These are phyloP conservation scores for Penicillium crystallinum DNA, from an alignment of 495 filamentous ascomycete genomes.

Conservation along the genomic window DNA sequence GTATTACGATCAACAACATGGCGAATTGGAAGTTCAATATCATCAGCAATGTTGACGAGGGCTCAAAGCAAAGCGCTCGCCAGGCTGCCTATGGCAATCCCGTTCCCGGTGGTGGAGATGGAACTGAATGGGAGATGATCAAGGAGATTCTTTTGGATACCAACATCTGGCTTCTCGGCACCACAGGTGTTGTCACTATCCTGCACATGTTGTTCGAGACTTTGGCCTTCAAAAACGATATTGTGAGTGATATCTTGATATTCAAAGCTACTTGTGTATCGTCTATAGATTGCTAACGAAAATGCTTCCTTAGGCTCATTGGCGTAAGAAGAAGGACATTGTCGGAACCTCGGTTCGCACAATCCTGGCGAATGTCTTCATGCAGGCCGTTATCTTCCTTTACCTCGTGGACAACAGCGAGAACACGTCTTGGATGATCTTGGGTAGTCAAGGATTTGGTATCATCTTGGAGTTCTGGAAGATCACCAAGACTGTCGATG, in stretches of 20 bases:
- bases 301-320: conserved; percentile 58
- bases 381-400: conserved; percentile 94
- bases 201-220: conserved; percentile 94
- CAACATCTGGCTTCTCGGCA: conserved; percentile 81
- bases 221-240: conserved; percentile 95
- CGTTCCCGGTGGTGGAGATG: conserved; percentile 63
- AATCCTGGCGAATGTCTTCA: conserved; percentile 95
- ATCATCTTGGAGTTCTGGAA: conserved; percentile 98
- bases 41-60: conserved; percentile 78
- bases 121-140: conserved; percentile 87
- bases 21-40: conserved; percentile 88
- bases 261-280: neutral
- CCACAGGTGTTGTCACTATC: conserved; percentile 78
- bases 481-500: conserved; percentile 93
- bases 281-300: conserved; percentile 13
- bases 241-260: conserved; percentile 44
- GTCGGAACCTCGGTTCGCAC: conserved; percentile 93
- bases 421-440: conserved; percentile 98
- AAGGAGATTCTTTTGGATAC: conserved; percentile 92
- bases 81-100: conserved; percentile 62
- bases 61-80: conserved; percentile 71
- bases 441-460: conserved; percentile 86
- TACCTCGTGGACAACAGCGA: conserved; percentile 98
- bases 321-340: conserved; percentile 98
- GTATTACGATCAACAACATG: conserved; percentile 77